phyloP scores from a whole-genome alignment of 257 asterid species.

The Petrea volubilis region DNA sequence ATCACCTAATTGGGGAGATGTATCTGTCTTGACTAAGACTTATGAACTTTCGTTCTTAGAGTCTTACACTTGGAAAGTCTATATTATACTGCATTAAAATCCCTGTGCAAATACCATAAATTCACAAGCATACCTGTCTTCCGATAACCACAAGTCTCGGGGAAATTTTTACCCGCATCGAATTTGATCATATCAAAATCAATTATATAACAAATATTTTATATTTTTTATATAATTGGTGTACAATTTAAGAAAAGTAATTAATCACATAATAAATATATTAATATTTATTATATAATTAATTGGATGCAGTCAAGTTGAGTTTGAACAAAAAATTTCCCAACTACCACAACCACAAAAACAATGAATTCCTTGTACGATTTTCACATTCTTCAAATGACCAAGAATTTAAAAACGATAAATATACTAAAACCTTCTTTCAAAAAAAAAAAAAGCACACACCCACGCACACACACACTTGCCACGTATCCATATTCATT shows the following conservation, averaged over 20 bases:
- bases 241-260: no score
- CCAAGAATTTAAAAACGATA: not conserved
- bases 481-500: not conserved
- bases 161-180: no score
- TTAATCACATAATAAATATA: no score
- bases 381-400: not conserved
- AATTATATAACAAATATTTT: no score
- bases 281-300: no score
- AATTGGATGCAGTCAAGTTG: no score
- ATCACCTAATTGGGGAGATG: conserved; percentile 15
- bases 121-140: no score
- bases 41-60: not conserved
- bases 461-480: not conserved
- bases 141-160: no score
- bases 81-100: not conserved
- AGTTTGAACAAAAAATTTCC: no score
- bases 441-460: not conserved
- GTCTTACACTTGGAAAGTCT: not conserved
- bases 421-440: no score
- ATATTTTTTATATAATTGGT: no score
- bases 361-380: not conserved
- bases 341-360: not conserved
- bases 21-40: not conserved
- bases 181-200: no score
- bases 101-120: not conserved